phyloP scores from a whole-genome alignment of 345 rosid genomes.

The Eutrema japonicum region DNA sequence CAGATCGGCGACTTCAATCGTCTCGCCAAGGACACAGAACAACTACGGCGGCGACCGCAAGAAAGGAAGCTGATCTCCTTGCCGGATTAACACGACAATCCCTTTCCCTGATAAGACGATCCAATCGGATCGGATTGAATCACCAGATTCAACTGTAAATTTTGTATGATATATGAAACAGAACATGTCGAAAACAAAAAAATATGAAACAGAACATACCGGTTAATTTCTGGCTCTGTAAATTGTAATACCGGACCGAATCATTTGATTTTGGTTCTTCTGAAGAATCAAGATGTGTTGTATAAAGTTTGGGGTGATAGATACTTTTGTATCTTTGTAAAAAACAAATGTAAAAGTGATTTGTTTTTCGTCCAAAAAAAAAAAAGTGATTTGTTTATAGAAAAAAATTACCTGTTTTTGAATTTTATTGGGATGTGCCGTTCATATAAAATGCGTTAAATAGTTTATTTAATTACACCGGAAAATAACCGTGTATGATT shows the following conservation, averaged over 20 bases:
- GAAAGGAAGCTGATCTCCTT: not conserved
- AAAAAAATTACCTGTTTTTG: not conserved
- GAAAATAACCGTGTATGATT: not conserved
- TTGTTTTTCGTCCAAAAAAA: too few species aligned
- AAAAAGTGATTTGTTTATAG: not conserved
- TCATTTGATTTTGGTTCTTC: too few species aligned
- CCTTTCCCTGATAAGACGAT: constrained; percentile 5
- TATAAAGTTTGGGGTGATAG: not conserved
- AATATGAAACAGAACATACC: not conserved
- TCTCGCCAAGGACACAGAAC: not conserved
- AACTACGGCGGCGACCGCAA: not conserved
- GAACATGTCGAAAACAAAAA: too few species aligned
- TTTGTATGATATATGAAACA: not conserved
- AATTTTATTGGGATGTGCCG: not conserved
- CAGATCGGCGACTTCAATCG: constrained; percentile 5
- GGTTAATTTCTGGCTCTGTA: not conserved
- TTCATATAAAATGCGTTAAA: not conserved
- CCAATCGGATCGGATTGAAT: not conserved
- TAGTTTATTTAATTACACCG: not conserved
- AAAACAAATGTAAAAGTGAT: not conserved
- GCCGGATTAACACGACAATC: not conserved
- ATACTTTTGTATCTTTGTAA: not conserved
- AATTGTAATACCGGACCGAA: not conserved
- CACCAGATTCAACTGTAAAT: not conserved
- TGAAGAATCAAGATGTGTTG: not conserved